phyloP scores from a whole-genome alignment of 2,329 filamentous ascomycete species.

The Teratosphaeria destructans region DNA sequence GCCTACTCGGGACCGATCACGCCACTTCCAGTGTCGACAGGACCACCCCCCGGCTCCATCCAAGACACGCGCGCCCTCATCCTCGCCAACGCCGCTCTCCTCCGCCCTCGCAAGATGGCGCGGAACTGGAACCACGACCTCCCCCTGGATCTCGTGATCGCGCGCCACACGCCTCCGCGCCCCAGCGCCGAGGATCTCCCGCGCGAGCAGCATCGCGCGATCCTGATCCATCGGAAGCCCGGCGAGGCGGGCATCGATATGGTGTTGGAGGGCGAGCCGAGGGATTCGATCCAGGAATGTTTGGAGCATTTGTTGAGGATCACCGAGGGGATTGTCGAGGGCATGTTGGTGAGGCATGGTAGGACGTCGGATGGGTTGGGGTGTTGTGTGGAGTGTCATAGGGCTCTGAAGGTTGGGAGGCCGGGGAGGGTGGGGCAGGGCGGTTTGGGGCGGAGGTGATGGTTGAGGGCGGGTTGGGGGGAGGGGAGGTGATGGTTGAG shows the following conservation, averaged over 20 bases:
- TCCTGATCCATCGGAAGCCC: slow-evolving; percentile 3
- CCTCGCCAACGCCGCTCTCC: slow-evolving; percentile 6
- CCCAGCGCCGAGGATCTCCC: slow-evolving; percentile 3
- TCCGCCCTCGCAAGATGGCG: slow-evolving; percentile 1
- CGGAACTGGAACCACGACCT: not conserved
- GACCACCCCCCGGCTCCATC: not conserved
- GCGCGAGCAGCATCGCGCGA: slow-evolving; percentile 5
- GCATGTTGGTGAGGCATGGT: slow-evolving; percentile 6
- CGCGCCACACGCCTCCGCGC: not conserved
- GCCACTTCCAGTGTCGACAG: not conserved
- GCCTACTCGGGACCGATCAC: not conserved
- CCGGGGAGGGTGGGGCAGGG: not conserved
- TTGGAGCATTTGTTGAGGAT: slow-evolving; percentile 7
- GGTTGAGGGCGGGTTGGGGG: not conserved
- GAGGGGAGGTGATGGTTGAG: not conserved
- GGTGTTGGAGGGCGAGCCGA: slow-evolving; percentile 4
- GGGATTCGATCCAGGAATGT: slow-evolving; percentile 6
- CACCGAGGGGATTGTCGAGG: slow-evolving; percentile 6
- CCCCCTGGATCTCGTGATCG: slow-evolving; percentile 3
- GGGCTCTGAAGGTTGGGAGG: not conserved
- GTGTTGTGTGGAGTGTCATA: slow-evolving; percentile 3
- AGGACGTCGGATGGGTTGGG: not conserved
- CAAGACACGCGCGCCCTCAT: slow-evolving; percentile 5
- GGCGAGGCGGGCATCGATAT: slow-evolving; percentile 4
- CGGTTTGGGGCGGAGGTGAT: too few relatives aligned